Base-by-base conservation (phyloP, 164 flowering plant genomes). In the Vitis labrusca region DNA sequence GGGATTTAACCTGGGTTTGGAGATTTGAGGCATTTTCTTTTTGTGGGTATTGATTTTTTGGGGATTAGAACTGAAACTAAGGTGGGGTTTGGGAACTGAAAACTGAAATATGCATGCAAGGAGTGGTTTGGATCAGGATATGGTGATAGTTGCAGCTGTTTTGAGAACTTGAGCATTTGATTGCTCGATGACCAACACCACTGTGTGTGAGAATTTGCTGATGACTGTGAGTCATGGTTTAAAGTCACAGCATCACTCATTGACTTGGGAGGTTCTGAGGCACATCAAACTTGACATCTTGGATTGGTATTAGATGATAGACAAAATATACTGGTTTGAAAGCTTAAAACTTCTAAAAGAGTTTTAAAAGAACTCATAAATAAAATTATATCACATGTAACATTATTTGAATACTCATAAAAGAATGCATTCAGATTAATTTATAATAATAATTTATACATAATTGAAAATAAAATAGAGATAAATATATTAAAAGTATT, bases 161-260 rank as follows among this genome's bases (percentile, higher is more conserved):
- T 68, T 89, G 74, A 93, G 97, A 10, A 73, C 73, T 37, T 63
- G 78, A 23, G 97, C 97, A 49, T 83, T 85, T 47, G 90, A 90
- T 67, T 92, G 85, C 79, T 84, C 90, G 84, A 65, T 83, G 1
- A 75, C 87, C 2, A 86, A 82, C 71, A 80, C 89, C 5, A 76
- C 79, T 3, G 73, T 88, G 5, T 80, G 82, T 19, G 93, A 89
- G 37, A 84, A 83, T 54, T 76, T 83, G 55, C 72, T 87, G 16
- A 74, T 80, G 82, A 73, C 87, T 13, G 50, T 79, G 30, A 85
- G 83, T 17, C 80, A 72, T 65, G 93, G 86, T 71, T 88, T 81
- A 74, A 85, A 83, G 74, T 66, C 92, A 70, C 95, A 92, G 48
- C 27, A 23, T 23, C 27, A 23, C 27, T 23, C 27, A 23, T 23